Base-by-base conservation (phyloP, 768 basidiomycete genomes). In the Xanthoconium stramineum region DNA sequence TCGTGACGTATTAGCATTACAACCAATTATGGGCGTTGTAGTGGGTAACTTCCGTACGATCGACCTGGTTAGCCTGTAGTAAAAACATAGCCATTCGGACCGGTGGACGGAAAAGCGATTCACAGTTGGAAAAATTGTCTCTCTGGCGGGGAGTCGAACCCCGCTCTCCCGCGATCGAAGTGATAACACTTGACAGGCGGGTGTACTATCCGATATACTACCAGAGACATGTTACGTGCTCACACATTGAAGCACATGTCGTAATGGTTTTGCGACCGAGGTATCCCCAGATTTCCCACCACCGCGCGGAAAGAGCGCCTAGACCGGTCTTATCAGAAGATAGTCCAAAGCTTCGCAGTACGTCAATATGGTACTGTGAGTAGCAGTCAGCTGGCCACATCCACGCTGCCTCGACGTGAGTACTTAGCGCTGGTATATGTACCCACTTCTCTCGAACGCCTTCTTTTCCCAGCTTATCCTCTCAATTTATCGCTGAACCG, bases 161-260 rank as follows among this genome's bases (percentile, higher is more conserved):
- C 74, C 66, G 74, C 70, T 69, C 63, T 76, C 65, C 71, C 74
- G 75, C 74, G 74, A 43, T 50, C 64, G 0, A 20, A 30, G 52
- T 11, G 30, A 2, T 0, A 4, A 5, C 20, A 39, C 61, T 51
- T 68, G 63, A 77, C 76, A 77, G 73, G 76, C 76, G 76, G 77
- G 69, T 77, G 75, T 77, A 77, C 76, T 77, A 71, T 72, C 76
- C 76, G 76, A 77, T 77, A 78, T 78, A 76, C 75, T 77, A 77
- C 75, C 75, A 75, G 67, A 76, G 73, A 74, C 45, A 39, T 59
- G 5, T 13, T 47, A 28, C 6, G 9, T 8, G 29, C 8, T 24
- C 2, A 1, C 15, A 8, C 6, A 35, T 35, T 12, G 12, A 35
- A 35, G 6, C 33, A 35, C 8, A 12, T 35, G 12, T 35, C 33